These are phyloP conservation scores for Persicaria maculosa DNA, from an alignment of 148 eudicot genomes.

Conservation along the genomic window DNA sequence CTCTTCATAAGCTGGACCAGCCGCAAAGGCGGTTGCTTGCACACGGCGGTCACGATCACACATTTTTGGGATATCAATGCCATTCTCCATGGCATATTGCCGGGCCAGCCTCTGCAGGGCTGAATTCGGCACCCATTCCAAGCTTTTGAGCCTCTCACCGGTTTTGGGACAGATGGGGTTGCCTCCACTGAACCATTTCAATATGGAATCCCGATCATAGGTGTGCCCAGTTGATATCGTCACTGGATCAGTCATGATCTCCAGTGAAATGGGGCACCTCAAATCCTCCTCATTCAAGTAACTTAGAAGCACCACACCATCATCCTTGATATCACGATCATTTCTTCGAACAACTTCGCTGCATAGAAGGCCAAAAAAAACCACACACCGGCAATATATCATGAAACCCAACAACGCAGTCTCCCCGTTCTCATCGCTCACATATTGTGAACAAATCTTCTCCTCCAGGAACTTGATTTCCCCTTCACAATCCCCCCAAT, in stretches of 20 bases:
- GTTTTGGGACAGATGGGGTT: conserved; percentile 72
- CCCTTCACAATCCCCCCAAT: conserved; percentile 53
- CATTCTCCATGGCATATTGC: conserved; percentile 39
- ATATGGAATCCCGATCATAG: conserved; percentile 63
- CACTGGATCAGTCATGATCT: conserved; percentile 82
- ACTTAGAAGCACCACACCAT: conserved; percentile 1
- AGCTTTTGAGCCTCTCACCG: conserved; percentile 40
- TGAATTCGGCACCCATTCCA: conserved; percentile 56
- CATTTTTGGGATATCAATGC: conserved; percentile 22
- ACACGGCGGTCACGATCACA: conserved; percentile 16
- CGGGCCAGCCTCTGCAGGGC: conserved; percentile 45
- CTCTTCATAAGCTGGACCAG: conserved; percentile 36
- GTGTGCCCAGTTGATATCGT: conserved; percentile 73
- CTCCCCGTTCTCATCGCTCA: conserved; percentile 16
- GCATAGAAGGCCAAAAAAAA: conserved; percentile 41
- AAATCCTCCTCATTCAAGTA: conserved; percentile 58
- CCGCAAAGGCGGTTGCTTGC: conserved; percentile 14
- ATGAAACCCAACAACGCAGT: conserved; percentile 36
- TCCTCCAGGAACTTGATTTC: conserved; percentile 56
- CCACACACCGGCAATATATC: conserved; percentile 47
- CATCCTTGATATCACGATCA: neutral
- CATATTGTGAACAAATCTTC: conserved; percentile 21
- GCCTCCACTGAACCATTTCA: conserved; percentile 65
- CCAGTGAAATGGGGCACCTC: conserved; percentile 79
- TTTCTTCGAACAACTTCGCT: neutral